phyloP scores from a whole-genome alignment of 345 rosid species.

The Lepidium africanum region DNA sequence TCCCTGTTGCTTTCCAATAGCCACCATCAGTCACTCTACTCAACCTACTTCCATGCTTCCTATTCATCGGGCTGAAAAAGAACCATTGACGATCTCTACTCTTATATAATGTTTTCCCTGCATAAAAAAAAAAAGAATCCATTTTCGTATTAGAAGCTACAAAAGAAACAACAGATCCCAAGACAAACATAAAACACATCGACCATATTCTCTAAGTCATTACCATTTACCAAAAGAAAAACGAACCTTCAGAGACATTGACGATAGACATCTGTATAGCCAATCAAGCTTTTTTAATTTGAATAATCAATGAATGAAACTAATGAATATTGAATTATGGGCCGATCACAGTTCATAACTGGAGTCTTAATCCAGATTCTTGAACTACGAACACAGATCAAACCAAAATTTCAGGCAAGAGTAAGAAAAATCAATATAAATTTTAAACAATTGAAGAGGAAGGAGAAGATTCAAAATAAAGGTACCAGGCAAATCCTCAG shows the following conservation, averaged over 20 bases:
- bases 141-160: not conserved
- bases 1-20: conserved; percentile 93
- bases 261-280: no score
- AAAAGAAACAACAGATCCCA: not conserved
- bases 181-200: not conserved
- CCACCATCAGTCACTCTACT: conserved; percentile 70
- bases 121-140: conserved; percentile 25
- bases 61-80: conserved; percentile 77
- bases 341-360: not conserved
- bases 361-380: no score
- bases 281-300: not conserved
- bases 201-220: not conserved
- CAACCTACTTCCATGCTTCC: conserved; percentile 79
- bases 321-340: not conserved
- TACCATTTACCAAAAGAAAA: not conserved
- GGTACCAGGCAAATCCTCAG: conserved; percentile 84
- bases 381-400: not conserved
- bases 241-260: not conserved
- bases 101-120: conserved; percentile 59
- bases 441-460: not conserved
- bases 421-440: not conserved
- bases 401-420: not conserved
- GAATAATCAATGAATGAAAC: no score
- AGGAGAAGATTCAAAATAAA: not conserved
- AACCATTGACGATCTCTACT: conserved; percentile 91